Percentiles rank a stretch among this genome's conserved stretches.
Conservation (phyloP, 1,284 basidiomycete species). For the Bothia castanella region DNA sequence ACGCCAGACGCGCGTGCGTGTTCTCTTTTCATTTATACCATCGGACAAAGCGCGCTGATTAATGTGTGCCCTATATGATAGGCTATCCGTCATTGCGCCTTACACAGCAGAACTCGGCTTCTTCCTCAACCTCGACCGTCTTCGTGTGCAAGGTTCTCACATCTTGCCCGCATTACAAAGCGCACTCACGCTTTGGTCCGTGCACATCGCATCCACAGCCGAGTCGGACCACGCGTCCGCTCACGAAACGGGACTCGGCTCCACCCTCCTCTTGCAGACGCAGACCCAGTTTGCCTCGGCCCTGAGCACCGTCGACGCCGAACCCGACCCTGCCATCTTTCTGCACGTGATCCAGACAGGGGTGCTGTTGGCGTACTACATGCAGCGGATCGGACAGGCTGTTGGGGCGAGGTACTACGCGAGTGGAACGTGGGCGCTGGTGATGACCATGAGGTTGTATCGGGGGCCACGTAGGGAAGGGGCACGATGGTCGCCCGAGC, state of each 20-base stretch:
- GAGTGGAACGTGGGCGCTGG: slow-evolving; percentile 38
- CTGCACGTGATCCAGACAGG: slow-evolving; percentile 49
- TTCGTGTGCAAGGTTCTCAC: slow-evolving; percentile 22
- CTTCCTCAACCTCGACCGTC: slow-evolving; percentile 33
- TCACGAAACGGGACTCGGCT: slow-evolving; percentile 13
- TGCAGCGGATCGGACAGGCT: slow-evolving; percentile 40
- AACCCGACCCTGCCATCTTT: slow-evolving; percentile 28
- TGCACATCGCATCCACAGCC: slow-evolving; percentile 27
- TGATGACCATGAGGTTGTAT: slow-evolving; percentile 36
- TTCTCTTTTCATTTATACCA: background rate
- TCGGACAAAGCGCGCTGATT: background rate
- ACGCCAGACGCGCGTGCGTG: slow-evolving; percentile 14
- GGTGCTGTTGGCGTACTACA: slow-evolving; percentile 43
- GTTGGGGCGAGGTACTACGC: slow-evolving; percentile 44
- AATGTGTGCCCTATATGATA: slow-evolving; percentile 6
- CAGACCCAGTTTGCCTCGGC: slow-evolving; percentile 26
- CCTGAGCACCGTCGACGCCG: slow-evolving; percentile 15
- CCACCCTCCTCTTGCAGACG: slow-evolving; percentile 31
- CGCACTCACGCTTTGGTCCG: slow-evolving; percentile 38
- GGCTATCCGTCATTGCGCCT: slow-evolving; percentile 22
- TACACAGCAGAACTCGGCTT: slow-evolving; percentile 30
- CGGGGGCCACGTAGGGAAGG: slow-evolving; percentile 10
- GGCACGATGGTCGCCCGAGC: too few species aligned
- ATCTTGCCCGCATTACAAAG: slow-evolving; percentile 34
- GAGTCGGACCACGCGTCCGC: slow-evolving; percentile 16